These are phyloP conservation scores for Xylaria venustula DNA, from an alignment of 495 filamentous ascomycete species.

Conservation along the genomic window DNA sequence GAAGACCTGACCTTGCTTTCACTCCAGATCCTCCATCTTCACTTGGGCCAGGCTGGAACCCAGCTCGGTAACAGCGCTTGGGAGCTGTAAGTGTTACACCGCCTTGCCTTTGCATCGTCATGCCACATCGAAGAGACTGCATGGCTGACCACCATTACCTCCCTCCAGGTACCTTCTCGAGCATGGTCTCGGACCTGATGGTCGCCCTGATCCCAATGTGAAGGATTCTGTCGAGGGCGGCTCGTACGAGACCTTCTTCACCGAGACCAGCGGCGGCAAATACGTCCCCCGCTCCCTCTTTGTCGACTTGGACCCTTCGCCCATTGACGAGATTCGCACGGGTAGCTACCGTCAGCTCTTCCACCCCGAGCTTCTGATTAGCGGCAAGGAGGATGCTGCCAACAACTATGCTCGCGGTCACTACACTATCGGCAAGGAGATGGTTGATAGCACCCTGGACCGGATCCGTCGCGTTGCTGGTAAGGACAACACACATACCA, in stretches of 20 bases:
- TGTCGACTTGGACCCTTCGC: constrained; percentile 84
- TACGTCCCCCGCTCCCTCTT: constrained; percentile 89
- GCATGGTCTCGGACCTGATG: constrained; percentile 81
- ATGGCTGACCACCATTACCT: constrained; percentile 20
- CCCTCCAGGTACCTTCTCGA: constrained; percentile 77
- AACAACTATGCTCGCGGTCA: constrained; percentile 96
- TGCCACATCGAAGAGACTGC: not conserved
- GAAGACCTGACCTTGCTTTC: not conserved
- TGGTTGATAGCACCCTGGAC: constrained; percentile 79
- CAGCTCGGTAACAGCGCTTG: constrained; percentile 94
- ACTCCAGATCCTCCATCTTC: constrained; percentile 76
- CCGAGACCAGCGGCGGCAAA: constrained; percentile 82
- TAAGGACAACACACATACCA: constrained; percentile 35
- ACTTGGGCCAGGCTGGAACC: constrained; percentile 89
- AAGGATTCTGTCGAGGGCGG: constrained; percentile 63
- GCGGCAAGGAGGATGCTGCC: constrained; percentile 90
- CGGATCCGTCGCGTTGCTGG: constrained; percentile 81
- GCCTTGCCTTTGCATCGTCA: constrained; percentile 19
- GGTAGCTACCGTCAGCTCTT: constrained; percentile 82
- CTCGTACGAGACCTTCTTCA: constrained; percentile 89
- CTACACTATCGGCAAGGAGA: constrained; percentile 91
- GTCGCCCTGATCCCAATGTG: constrained; percentile 62
- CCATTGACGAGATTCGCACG: constrained; percentile 88
- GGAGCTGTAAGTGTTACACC: constrained; percentile 77
- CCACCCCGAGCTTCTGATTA: constrained; percentile 84